Evolutionary conservation across 495 filamentous ascomycete genomes (phyloP).

Genomic region (Trypethelium eluteriae): DNA sequence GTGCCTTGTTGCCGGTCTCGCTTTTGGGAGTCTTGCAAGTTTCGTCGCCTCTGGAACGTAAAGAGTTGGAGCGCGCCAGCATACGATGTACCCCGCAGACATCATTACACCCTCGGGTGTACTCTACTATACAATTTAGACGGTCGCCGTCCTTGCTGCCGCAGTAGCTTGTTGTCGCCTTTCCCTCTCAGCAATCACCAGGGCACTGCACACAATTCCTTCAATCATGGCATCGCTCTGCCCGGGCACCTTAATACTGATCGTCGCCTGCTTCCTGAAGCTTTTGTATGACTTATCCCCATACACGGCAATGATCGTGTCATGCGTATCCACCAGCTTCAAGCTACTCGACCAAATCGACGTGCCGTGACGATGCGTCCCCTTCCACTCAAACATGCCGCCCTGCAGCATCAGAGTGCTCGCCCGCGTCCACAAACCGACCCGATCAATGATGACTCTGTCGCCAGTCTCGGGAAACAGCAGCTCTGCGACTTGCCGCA

Average conservation of each 20-base stretch:
- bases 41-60: conserved; percentile 56
- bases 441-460: background rate
- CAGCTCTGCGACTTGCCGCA: background rate
- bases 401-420: background rate
- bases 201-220: background rate
- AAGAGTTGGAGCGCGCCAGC: background rate
- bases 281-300: background rate
- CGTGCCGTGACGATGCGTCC: background rate
- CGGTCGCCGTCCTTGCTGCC: background rate
- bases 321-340: conserved; percentile 5
- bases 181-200: background rate
- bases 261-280: background rate
- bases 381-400: background rate
- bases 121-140: too few relatives aligned
- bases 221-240: conserved; percentile 2
- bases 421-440: background rate
- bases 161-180: background rate
- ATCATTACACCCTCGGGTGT: too few relatives aligned
- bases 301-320: background rate
- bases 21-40: conserved; percentile 79
- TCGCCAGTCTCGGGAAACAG: background rate
- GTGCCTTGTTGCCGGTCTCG: conserved; percentile 73
- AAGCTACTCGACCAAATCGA: background rate
- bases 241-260: conserved; percentile 6
- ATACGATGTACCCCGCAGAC: too few relatives aligned